A percentile compares a stretch with the other conserved stretches of the same genome.
These are phyloP conservation scores for Nothopassalora personata DNA, from an alignment of 2,329 filamentous ascomycete species.

Conservation along the genomic window DNA sequence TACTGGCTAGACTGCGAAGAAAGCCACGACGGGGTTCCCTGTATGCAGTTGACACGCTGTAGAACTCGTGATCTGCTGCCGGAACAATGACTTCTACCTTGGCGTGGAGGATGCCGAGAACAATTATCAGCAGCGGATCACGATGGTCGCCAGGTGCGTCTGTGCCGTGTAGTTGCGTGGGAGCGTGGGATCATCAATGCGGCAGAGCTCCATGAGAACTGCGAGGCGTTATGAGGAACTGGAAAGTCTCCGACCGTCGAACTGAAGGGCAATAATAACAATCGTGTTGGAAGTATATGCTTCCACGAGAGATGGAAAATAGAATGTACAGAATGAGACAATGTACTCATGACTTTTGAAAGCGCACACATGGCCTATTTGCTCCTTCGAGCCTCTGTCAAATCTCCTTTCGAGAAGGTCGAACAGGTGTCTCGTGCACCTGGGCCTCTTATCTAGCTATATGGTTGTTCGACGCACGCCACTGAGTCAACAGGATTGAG, in stretches of 20 bases:
- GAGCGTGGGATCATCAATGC: background rate
- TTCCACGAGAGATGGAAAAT: background rate
- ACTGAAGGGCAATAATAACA: too few relatives aligned
- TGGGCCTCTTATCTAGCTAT: background rate
- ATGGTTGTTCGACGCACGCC: background rate
- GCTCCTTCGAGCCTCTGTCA: background rate
- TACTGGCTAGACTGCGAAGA: too few relatives aligned
- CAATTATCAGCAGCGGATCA: background rate
- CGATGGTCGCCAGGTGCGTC: background rate
- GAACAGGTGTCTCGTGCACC: background rate
- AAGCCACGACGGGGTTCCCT: too few relatives aligned
- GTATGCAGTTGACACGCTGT: too few relatives aligned
- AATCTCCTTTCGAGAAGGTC: background rate
- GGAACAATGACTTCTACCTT: background rate
- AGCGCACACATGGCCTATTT: background rate
- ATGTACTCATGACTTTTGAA: background rate
- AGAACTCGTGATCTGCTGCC: background rate
- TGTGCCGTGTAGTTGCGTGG: background rate
- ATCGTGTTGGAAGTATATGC: too few relatives aligned
- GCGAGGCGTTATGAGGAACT: background rate
- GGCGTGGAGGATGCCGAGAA: background rate
- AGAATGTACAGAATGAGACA: background rate
- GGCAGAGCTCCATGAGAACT: background rate
- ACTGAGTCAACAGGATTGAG: background rate
- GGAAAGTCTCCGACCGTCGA: too few relatives aligned